These are phyloP conservation scores for Bruguiera gymnorhiza DNA, from an alignment of 345 rosid species.

Conservation along the genomic window DNA sequence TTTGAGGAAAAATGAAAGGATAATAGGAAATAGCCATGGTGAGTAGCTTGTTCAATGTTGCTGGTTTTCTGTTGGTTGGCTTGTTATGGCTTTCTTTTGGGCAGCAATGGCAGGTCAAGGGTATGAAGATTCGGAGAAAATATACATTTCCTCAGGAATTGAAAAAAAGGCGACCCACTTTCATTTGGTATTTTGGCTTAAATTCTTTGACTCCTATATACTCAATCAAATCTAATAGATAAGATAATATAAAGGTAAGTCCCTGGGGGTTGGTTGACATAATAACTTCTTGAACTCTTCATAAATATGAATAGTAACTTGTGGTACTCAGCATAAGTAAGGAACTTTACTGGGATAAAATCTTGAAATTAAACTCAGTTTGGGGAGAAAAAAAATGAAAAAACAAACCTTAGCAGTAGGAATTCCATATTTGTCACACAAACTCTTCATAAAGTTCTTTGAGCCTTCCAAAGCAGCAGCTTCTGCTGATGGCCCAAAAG, in stretches of 20 bases:
- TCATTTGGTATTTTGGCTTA: too few species aligned
- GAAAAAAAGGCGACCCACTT: too few species aligned
- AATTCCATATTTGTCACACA: slow-evolving; percentile 79
- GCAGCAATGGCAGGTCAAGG: too few species aligned
- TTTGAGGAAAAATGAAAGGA: neutral
- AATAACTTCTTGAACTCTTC: too few species aligned
- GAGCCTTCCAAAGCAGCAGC: slow-evolving; percentile 99
- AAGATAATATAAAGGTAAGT: too few species aligned
- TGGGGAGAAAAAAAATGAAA: neutral
- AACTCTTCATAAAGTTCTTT: slow-evolving; percentile 84
- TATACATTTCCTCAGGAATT: too few species aligned
- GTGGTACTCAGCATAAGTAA: neutral
- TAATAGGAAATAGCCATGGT: neutral
- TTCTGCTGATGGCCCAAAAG: slow-evolving; percentile 91
- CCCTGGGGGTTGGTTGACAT: too few species aligned
- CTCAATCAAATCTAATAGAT: too few species aligned
- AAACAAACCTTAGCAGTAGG: slow-evolving; percentile 87
- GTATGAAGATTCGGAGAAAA: too few species aligned
- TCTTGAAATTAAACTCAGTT: neutral
- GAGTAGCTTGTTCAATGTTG: neutral
- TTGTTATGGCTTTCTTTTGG: too few species aligned
- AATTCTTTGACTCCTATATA: too few species aligned
- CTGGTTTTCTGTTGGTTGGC: too few species aligned
- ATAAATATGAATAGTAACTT: neutral
- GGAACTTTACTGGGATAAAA: neutral